phyloP scores from a whole-genome alignment of 2,329 filamentous ascomycete species.

The Colletotrichum viniferum region DNA sequence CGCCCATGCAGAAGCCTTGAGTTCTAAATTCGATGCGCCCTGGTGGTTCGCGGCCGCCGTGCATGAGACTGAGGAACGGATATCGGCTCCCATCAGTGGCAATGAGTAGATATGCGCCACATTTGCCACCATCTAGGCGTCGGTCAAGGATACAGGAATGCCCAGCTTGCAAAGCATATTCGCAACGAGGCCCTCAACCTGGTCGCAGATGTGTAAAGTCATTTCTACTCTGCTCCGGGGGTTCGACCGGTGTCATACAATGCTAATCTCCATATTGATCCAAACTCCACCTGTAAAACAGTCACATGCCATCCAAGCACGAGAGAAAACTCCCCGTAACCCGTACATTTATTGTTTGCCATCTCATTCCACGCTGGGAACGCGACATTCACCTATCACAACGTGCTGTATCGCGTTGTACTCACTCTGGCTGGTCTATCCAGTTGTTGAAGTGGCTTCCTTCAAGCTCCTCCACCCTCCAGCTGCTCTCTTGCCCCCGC shows the following conservation, averaged over 20 bases:
- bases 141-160: neutral
- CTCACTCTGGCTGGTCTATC: slow-evolving; percentile 32
- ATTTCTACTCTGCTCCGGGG: neutral
- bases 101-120: neutral
- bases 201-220: neutral
- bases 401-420: neutral
- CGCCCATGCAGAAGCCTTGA: neutral
- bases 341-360: neutral
- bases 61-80: neutral
- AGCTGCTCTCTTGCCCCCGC: slow-evolving; percentile 35
- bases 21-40: neutral
- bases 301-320: neutral
- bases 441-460: slow-evolving; percentile 34
- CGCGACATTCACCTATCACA: neutral
- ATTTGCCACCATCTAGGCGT: neutral
- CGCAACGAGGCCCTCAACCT: neutral
- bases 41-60: neutral
- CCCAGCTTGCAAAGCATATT: neutral
- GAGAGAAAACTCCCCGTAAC: neutral
- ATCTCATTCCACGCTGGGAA: neutral
- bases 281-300: neutral
- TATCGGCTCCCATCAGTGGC: neutral
- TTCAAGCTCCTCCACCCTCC: slow-evolving; percentile 38
- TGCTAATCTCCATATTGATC: neutral
- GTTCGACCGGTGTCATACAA: neutral